These are phyloP conservation scores for Isabelozyma gotoi DNA, from an alignment of 805 yeast genomes.

Conservation along the genomic window DNA sequence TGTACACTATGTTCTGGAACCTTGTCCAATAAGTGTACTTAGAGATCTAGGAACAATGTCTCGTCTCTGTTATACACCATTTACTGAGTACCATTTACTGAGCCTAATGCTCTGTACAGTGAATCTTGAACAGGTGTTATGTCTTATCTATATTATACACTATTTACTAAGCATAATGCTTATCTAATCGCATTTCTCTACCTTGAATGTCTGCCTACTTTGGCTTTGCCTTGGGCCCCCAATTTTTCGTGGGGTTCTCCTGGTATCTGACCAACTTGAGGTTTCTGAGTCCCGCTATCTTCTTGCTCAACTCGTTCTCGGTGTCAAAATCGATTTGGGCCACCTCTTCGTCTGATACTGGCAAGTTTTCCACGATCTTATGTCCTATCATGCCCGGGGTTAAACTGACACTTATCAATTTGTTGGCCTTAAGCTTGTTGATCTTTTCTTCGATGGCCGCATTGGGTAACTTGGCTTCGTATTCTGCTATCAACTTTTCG, in stretches of 20 bases:
- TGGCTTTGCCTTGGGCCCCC: conserved; percentile 97
- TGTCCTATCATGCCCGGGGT: conserved; percentile 46
- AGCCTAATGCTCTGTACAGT: too few species aligned
- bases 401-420: conserved; percentile 41
- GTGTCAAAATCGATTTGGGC: conserved; percentile 55
- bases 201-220: background rate
- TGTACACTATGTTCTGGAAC: too few species aligned
- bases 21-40: too few species aligned
- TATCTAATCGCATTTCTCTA: too few species aligned
- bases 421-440: conserved; percentile 9
- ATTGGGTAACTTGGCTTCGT: conserved; percentile 12
- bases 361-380: conserved; percentile 47
- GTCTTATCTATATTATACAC: too few species aligned
- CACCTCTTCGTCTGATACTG: conserved; percentile 23
- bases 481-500: conserved; percentile 22
- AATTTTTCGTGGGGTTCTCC: conserved; percentile 87
- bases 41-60: too few species aligned
- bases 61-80: too few species aligned
- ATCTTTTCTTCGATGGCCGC: conserved; percentile 12
- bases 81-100: too few species aligned
- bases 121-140: too few species aligned
- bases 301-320: conserved; percentile 55
- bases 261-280: conserved; percentile 85
- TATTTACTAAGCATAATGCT: too few species aligned
- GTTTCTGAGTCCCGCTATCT: conserved; percentile 61